phyloP scores from a whole-genome alignment of 805 yeast genomes.

The Torulaspora microellipsoides region DNA sequence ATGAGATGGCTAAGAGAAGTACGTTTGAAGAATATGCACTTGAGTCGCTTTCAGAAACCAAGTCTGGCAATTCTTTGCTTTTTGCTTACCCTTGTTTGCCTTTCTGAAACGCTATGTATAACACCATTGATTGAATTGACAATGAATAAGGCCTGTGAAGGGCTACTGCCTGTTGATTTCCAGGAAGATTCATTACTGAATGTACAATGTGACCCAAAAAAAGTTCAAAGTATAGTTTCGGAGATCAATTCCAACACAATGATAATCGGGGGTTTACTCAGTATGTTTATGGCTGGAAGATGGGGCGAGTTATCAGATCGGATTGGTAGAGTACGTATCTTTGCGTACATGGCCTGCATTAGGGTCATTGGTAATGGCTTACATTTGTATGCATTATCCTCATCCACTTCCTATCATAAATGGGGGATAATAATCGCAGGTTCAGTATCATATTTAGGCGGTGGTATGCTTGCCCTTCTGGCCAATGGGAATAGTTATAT shows the following conservation, averaged over 20 bases:
- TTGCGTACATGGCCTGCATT: constrained; percentile 35
- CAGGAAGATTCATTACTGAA: not conserved
- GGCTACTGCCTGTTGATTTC: constrained; percentile 29
- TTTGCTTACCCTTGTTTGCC: constrained; percentile 40
- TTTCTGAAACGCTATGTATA: constrained; percentile 39
- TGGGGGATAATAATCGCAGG: constrained; percentile 42
- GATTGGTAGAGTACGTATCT: constrained; percentile 53
- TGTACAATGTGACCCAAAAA: constrained; percentile 35
- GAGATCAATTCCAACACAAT: constrained; percentile 43
- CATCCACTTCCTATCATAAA: constrained; percentile 36
- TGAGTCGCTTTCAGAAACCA: constrained; percentile 56
- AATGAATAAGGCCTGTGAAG: constrained; percentile 41
- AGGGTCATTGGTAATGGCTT: constrained; percentile 22
- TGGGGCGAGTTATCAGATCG: constrained; percentile 61
- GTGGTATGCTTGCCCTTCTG: constrained; percentile 54
- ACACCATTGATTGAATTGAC: constrained; percentile 38
- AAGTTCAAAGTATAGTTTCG: constrained; percentile 45
- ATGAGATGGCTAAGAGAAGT: constrained; percentile 47
- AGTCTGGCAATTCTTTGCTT: constrained; percentile 47
- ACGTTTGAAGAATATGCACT: constrained; percentile 38
- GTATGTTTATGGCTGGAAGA: constrained; percentile 54
- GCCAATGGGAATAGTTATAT: constrained; percentile 65
- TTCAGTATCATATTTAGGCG: constrained; percentile 50
- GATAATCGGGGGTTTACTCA: constrained; percentile 41
- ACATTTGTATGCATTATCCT: constrained; percentile 30